Percentiles rank a stretch among this genome's conserved stretches.
Evolutionary conservation across 495 filamentous ascomycete species (phyloP).

Genomic region (Penicillium nucicola): DNA sequence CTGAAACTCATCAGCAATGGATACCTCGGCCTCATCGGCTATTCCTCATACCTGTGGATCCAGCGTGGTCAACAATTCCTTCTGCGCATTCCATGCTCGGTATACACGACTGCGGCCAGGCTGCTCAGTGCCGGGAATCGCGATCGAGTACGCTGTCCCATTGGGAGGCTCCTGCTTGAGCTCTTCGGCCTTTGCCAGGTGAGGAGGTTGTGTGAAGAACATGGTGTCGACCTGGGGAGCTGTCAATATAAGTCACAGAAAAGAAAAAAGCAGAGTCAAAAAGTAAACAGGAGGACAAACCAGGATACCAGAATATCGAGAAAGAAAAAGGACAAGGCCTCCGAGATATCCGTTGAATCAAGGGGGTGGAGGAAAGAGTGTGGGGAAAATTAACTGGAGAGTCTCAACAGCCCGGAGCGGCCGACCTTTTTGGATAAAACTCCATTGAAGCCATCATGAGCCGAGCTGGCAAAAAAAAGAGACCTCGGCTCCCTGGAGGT

Average conservation of each 20-base stretch:
- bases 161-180: conserved; percentile 41
- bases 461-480: conserved; percentile 1
- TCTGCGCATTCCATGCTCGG: conserved; percentile 73
- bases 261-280: conserved; percentile 2
- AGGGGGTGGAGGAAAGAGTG: conserved; percentile 12
- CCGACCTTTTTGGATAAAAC: conserved; percentile 16
- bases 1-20: conserved; percentile 22
- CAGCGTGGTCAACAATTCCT: conserved; percentile 68
- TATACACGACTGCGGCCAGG: conserved; percentile 75
- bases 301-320: not conserved
- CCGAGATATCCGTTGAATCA: not conserved
- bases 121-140: conserved; percentile 69
- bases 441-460: conserved; percentile 8
- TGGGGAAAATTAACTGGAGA: conserved; percentile 15
- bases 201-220: conserved; percentile 41
- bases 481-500: conserved; percentile 7
- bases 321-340: not conserved
- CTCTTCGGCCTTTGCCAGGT: conserved; percentile 43
- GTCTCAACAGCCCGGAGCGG: conserved; percentile 17
- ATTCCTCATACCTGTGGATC: conserved; percentile 60
- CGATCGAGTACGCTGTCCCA: conserved; percentile 51
- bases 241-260: not conserved
- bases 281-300: not conserved
- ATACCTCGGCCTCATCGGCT: not conserved
- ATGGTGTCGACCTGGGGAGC: conserved; percentile 18